Base-by-base conservation (phyloP, 768 basidiomycete genomes). In the Cytidiella melzeri region DNA sequence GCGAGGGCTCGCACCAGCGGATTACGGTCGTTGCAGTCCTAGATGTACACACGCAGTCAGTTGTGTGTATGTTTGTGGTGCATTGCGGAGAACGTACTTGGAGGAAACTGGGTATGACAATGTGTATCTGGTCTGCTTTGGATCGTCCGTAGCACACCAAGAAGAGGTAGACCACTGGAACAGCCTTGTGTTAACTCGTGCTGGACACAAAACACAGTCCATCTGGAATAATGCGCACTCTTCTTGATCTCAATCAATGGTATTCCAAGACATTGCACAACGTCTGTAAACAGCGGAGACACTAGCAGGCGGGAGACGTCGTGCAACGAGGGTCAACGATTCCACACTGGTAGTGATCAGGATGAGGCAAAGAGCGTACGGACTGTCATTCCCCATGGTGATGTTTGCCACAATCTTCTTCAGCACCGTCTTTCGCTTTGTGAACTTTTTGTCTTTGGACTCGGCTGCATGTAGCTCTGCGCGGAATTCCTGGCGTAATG, bases 371-470 rank as follows among this genome's bases (percentile, higher is more conserved):
- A n/a, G n/a, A 36, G 23, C 44, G 47, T 65, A 81, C 92, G 70
- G 64, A 96, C 95, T 94, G 69, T 98, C 94, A 63, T 93, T 96
- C 39, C 96, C 96, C 94, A 99, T 98, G 3, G 96, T 99, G 67
- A 98, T 98, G 67, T 97, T 97, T 37, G 96, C 96, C 11, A 97
- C 92, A 52, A 97, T 87, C 74, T 94, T 95, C 79, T 99, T 98
- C 59, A 98, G 69, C 18, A 91, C 87, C 0, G 82, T 93, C 78
- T 93, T 98, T 60, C 93, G 80, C 69, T 94, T 94, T 57, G 81
- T 71, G 56, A 80, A 98, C 61, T 93, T 95, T 77, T 97, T 99
- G 76, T 99, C 96, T 70, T 96, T 96, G 55, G 85, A 75, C 65
- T 92, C 92, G 7, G 90, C 87, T 41, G 89, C 87, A 65, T 90